Evolutionary conservation across 176 grass and related monocot species (phyloP).

Genomic region (Tillandsia fasciculata): DNA sequence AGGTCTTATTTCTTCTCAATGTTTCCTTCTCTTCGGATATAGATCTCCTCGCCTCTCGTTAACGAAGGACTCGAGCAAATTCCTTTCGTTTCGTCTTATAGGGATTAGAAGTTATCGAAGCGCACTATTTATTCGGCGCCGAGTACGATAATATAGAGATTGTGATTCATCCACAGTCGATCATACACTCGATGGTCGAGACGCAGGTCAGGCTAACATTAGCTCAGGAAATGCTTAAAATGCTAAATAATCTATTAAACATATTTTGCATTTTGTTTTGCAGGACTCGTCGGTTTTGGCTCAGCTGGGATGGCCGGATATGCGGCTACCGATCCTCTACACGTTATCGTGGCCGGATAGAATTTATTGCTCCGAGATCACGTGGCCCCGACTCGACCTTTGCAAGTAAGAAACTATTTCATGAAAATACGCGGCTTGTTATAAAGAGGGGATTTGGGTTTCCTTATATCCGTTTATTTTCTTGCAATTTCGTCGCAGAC

Average conservation of each 20-base stretch:
- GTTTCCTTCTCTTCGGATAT: neutral
- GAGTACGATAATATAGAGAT: constrained; percentile 94
- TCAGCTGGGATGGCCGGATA: constrained; percentile 92
- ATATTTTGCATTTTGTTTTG: neutral
- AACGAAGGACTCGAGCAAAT: neutral
- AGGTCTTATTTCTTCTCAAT: constrained; percentile 30
- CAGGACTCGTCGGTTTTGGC: constrained; percentile 96
- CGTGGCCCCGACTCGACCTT: constrained; percentile 92
- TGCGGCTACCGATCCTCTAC: constrained; percentile 91
- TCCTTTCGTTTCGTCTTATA: constrained; percentile 23
- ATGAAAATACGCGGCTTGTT: constrained; percentile 10
- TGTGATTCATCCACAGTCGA: constrained; percentile 96
- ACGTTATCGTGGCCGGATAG: constrained; percentile 96
- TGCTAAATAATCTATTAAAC: neutral
- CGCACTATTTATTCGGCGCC: constrained; percentile 90
- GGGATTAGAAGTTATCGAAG: constrained; percentile 99
- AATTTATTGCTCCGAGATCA: constrained; percentile 83
- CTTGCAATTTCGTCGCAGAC: constrained; percentile 25
- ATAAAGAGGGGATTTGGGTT: neutral
- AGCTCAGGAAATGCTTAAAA: too few relatives aligned
- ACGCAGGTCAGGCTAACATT: constrained; percentile 53
- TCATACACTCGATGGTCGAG: constrained; percentile 98
- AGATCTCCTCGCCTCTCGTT: constrained; percentile 4
- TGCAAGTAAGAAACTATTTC: constrained; percentile 53
- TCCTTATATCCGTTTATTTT: neutral